These are phyloP conservation scores for Barnettozyma hawaiiensis DNA, from an alignment of 1,139 yeast genomes.

Conservation along the genomic window DNA sequence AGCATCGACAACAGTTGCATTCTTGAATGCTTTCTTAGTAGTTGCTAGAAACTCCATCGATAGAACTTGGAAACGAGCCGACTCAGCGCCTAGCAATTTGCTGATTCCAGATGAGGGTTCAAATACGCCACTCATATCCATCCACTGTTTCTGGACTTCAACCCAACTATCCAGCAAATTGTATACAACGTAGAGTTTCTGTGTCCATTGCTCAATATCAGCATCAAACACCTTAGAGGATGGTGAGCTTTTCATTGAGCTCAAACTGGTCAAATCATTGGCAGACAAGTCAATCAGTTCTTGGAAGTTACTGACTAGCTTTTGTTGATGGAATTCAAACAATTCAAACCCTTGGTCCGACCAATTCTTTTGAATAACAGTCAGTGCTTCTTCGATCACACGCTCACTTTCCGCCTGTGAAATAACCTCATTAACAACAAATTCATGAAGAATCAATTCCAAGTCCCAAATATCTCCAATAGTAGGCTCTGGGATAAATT, in stretches of 20 bases:
- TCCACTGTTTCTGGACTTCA: conserved; percentile 87
- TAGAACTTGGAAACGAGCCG: conserved; percentile 58
- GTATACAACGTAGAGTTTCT: conserved; percentile 45
- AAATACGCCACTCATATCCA: conserved; percentile 77
- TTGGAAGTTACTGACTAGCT: conserved; percentile 69
- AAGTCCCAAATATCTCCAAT: conserved; percentile 62
- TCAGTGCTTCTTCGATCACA: conserved; percentile 53
- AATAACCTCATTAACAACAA: conserved; percentile 43
- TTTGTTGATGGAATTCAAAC: conserved; percentile 48
- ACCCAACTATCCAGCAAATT: conserved; percentile 65
- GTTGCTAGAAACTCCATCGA: conserved; percentile 55
- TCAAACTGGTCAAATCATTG: conserved; percentile 56
- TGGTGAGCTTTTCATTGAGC: conserved; percentile 70
- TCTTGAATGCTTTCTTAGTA: conserved; percentile 46
- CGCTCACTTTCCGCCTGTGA: conserved; percentile 71
- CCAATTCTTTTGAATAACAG: conserved; percentile 48
- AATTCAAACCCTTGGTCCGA: conserved; percentile 41
- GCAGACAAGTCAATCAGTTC: conserved; percentile 51
- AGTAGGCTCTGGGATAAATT: conserved; percentile 26
- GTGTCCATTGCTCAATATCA: conserved; percentile 51
- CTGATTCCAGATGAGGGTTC: conserved; percentile 53
- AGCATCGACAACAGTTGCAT: conserved; percentile 53
- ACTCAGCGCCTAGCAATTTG: conserved; percentile 62
- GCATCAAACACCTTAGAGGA: conserved; percentile 58
- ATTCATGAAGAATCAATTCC: conserved; percentile 43